Evolutionary conservation across 352 stramenopile genomes (phyloP).

Genomic region (Globisporangium paroecandrum): DNA sequence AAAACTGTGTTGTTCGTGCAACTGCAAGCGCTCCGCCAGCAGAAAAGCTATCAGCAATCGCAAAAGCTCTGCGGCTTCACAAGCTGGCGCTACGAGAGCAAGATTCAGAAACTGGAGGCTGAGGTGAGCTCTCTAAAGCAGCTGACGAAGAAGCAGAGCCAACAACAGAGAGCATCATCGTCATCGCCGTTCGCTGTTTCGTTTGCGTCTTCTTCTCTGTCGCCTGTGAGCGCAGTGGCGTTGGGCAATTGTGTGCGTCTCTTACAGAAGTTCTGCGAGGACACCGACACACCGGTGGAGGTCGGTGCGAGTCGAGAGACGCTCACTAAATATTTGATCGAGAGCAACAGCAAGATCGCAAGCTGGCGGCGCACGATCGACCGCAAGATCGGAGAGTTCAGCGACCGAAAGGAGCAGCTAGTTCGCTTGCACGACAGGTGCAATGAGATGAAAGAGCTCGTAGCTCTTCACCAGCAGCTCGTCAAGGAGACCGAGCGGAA

Average conservation of each 20-base stretch:
- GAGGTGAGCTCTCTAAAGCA: background rate
- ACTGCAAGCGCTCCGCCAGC: slow-evolving; percentile 4
- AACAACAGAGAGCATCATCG: background rate
- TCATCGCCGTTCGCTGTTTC: background rate
- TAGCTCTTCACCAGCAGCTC: slow-evolving; percentile 40
- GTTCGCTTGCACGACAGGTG: slow-evolving; percentile 37
- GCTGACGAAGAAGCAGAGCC: background rate
- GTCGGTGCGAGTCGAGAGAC: slow-evolving; percentile 10
- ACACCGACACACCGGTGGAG: slow-evolving; percentile 18
- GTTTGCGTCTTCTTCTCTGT: slow-evolving; percentile 8
- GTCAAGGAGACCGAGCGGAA: slow-evolving; percentile 44
- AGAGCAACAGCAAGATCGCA: slow-evolving; percentile 46
- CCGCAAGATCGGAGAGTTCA: slow-evolving; percentile 41
- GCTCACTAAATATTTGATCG: slow-evolving; percentile 29
- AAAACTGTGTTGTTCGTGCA: slow-evolving; percentile 16
- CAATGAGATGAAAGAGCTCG: slow-evolving; percentile 42
- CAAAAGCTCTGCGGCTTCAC: background rate
- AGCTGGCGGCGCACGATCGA: slow-evolving; percentile 46
- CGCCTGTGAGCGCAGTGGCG: slow-evolving; percentile 28
- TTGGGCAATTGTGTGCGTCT: slow-evolving; percentile 46
- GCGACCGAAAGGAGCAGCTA: slow-evolving; percentile 39
- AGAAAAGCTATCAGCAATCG: background rate
- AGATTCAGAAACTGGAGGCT: slow-evolving; percentile 22
- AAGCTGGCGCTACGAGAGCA: slow-evolving; percentile 14
- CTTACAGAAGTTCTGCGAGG: slow-evolving; percentile 40